Conservation (phyloP, 768 basidiomycete genomes). For the Cystobasidium tubakii region DNA sequence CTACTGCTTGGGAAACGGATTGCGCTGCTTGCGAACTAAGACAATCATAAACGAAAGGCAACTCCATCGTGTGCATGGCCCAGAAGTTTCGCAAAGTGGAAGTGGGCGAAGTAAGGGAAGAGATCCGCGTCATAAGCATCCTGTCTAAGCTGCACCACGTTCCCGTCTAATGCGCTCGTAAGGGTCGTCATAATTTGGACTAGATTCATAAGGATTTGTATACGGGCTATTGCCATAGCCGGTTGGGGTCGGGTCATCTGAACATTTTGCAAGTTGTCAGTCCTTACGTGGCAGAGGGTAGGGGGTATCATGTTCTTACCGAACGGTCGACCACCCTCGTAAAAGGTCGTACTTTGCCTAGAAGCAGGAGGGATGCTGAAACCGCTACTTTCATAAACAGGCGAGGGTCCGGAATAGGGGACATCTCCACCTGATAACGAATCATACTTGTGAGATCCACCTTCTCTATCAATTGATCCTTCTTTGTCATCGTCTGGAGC, state of each 20-base stretch:
- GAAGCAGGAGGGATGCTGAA: background rate
- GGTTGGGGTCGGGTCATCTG: conserved; percentile 18
- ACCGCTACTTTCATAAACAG: conserved; percentile 5
- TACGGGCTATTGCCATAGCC: conserved; percentile 13
- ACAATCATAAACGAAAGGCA: too few relatives aligned
- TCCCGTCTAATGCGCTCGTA: conserved; percentile 32
- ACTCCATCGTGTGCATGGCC: too few relatives aligned
- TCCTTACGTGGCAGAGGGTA: too few relatives aligned
- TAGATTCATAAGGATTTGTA: conserved; percentile 7
- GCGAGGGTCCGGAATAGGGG: conserved; percentile 1
- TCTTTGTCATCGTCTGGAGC: conserved; percentile 21
- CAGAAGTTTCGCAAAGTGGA: too few relatives aligned
- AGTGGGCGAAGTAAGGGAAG: too few relatives aligned
- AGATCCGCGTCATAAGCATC: too few relatives aligned
- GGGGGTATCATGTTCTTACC: too few relatives aligned
- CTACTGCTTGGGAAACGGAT: too few relatives aligned
- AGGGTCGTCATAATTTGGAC: conserved; percentile 19
- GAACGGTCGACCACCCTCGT: conserved; percentile 29
- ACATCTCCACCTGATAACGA: background rate
- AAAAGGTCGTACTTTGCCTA: conserved; percentile 27
- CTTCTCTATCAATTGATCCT: conserved; percentile 6
- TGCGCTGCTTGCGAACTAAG: too few relatives aligned
- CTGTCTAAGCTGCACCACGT: background rate
- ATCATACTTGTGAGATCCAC: background rate
- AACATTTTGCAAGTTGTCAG: too few relatives aligned